Conservation (phyloP, 164 flowering plant species). For the Kingdonia uniflora region DNA sequence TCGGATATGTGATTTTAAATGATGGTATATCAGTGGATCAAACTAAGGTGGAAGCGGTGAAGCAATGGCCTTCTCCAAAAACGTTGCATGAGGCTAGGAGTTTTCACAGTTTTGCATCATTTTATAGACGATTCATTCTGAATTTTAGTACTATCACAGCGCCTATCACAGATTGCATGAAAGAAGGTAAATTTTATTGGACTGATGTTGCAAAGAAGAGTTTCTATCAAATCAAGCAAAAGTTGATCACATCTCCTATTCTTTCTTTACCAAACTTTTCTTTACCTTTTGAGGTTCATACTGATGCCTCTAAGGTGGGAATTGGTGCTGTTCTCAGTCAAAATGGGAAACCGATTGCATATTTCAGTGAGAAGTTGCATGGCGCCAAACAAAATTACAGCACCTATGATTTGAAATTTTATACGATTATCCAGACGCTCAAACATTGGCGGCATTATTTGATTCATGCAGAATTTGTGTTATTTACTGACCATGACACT, state of each 20-base stretch:
- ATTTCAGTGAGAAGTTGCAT: no score
- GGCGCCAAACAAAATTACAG: background rate
- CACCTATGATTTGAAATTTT: background rate
- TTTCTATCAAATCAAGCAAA: background rate
- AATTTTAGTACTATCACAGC: background rate
- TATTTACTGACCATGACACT: background rate
- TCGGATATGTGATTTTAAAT: background rate
- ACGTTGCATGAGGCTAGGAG: background rate
- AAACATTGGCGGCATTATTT: slow-evolving; percentile 4
- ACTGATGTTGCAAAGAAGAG: background rate
- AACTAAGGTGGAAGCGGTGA: background rate
- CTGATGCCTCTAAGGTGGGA: no score
- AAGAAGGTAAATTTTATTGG: no score
- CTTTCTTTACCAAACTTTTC: no score
- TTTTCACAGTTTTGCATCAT: background rate
- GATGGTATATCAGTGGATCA: background rate
- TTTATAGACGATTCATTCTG: background rate
- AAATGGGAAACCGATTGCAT: no score
- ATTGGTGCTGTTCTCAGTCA: no score
- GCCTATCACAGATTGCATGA: no score
- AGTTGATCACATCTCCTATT: background rate
- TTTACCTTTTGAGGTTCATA: no score
- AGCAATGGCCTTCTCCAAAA: background rate
- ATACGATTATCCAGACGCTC: background rate
- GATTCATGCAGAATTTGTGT: background rate